phyloP scores from a whole-genome alignment of 768 basidiomycete species.

The Chiua virens region DNA sequence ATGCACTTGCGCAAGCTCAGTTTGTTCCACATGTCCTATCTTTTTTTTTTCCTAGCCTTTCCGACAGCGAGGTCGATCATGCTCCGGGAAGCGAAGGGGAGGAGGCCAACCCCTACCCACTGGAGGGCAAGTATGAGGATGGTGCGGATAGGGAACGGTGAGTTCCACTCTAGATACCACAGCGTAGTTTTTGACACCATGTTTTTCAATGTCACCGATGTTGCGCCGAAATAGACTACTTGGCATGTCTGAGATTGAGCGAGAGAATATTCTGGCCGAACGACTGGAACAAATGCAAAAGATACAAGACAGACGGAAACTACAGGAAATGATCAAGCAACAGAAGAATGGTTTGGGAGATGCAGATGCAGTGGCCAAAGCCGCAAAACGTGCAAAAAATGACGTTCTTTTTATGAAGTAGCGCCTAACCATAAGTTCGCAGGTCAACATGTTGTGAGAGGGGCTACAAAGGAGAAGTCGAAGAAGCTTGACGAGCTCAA shows the following conservation, averaged over 20 bases:
- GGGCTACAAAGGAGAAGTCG: constrained; percentile 78
- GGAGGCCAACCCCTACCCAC: constrained; percentile 71
- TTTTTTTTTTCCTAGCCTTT: constrained; percentile 31
- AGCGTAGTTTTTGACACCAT: constrained; percentile 28
- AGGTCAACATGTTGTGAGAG: constrained; percentile 76
- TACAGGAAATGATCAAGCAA: constrained; percentile 72
- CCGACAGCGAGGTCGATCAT: constrained; percentile 48
- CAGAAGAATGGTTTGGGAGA: constrained; percentile 51
- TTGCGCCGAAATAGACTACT: constrained; percentile 56
- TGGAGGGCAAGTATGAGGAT: constrained; percentile 90
- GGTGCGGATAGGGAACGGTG: constrained; percentile 82
- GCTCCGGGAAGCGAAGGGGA: constrained; percentile 65
- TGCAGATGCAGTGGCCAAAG: constrained; percentile 63
- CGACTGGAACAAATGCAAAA: constrained; percentile 81
- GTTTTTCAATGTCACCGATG: constrained; percentile 7
- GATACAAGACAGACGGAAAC: constrained; percentile 63
- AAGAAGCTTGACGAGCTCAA: constrained; percentile 83
- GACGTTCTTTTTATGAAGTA: constrained; percentile 1
- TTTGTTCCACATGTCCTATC: background rate
- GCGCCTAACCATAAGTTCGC: constrained; percentile 8
- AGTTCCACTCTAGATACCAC: constrained; percentile 36
- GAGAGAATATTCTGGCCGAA: constrained; percentile 81
- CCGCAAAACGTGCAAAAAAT: constrained; percentile 67
- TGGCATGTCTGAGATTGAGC: constrained; percentile 80
- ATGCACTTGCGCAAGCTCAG: constrained; percentile 30